These are phyloP conservation scores for Coelastrella sp. DNA, from an alignment of 139 green algal genomes.

Conservation along the genomic window DNA sequence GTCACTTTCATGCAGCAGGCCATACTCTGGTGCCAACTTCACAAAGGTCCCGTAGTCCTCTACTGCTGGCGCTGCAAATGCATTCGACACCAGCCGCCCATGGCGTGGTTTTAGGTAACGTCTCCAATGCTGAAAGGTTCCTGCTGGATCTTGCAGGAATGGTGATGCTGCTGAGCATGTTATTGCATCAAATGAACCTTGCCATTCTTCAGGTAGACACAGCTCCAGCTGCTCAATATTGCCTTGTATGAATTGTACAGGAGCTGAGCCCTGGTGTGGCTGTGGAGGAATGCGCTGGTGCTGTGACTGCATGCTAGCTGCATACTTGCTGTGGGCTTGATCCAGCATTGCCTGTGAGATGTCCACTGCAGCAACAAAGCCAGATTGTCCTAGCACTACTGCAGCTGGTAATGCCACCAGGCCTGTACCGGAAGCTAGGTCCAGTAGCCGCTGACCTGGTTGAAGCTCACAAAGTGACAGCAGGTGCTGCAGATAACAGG, in stretches of 20 bases:
- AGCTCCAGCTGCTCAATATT: slow-evolving; percentile 4
- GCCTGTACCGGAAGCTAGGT: slow-evolving; percentile 23
- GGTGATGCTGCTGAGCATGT: slow-evolving; percentile 34
- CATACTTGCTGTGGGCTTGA: neutral
- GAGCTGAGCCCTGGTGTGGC: neutral
- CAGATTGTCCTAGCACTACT: neutral
- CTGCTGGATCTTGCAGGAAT: neutral
- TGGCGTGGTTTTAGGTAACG: neutral
- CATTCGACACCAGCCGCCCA: neutral
- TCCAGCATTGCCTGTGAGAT: slow-evolving; percentile 24
- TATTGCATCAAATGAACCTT: neutral
- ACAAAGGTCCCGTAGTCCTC: neutral
- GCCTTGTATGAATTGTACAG: neutral
- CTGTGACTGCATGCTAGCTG: neutral
- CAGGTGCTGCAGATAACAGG: neutral
- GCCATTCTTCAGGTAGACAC: neutral
- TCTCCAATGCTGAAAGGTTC: neutral
- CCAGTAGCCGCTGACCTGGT: neutral
- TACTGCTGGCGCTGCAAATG: neutral
- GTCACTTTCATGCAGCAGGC: neutral
- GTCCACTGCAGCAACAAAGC: neutral
- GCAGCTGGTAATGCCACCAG: slow-evolving; percentile 18
- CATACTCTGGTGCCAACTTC: neutral
- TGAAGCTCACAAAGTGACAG: neutral
- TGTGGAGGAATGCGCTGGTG: neutral